Percentiles rank a stretch among this genome's conserved stretches.
These are phyloP conservation scores for Pseudocercospora ulei DNA, from an alignment of 2,329 filamentous ascomycete species.

Conservation along the genomic window DNA sequence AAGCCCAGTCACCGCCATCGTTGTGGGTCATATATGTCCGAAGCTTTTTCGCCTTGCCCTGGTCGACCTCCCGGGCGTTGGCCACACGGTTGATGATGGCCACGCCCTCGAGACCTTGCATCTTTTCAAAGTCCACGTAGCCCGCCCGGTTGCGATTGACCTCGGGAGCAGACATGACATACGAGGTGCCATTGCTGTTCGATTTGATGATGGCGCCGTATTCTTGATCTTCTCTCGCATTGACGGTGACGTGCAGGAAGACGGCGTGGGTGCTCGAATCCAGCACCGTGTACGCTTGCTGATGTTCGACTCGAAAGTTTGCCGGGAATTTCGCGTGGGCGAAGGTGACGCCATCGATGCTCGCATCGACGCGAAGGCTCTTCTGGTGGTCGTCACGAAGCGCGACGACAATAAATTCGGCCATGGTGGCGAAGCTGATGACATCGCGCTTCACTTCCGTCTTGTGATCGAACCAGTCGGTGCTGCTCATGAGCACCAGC, in stretches of 20 bases:
- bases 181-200: constrained; percentile 95
- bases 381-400: constrained; percentile 56
- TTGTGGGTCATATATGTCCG: constrained; percentile 94
- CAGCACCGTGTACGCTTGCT: constrained; percentile 81
- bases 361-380: constrained; percentile 67
- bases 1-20: constrained; percentile 79
- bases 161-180: constrained; percentile 68
- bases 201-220: constrained; percentile 92
- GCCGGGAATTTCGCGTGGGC: constrained; percentile 76
- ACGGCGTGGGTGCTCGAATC: constrained; percentile 91
- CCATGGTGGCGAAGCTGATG: constrained; percentile 84
- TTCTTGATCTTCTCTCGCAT: constrained; percentile 52
- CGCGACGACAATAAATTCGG: constrained; percentile 88
- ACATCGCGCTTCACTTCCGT: constrained; percentile 58
- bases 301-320: constrained; percentile 68
- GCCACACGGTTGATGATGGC: constrained; percentile 74
- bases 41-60: constrained; percentile 63
- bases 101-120: constrained; percentile 83
- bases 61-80: constrained; percentile 57
- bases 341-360: constrained; percentile 73
- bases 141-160: constrained; percentile 70
- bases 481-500: constrained; percentile 62
- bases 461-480: constrained; percentile 65
- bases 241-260: constrained; percentile 84
- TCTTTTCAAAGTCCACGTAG: constrained; percentile 94